Conservation (phyloP, 495 filamentous ascomycete species). For the Chaetomidium leptoderma region DNA sequence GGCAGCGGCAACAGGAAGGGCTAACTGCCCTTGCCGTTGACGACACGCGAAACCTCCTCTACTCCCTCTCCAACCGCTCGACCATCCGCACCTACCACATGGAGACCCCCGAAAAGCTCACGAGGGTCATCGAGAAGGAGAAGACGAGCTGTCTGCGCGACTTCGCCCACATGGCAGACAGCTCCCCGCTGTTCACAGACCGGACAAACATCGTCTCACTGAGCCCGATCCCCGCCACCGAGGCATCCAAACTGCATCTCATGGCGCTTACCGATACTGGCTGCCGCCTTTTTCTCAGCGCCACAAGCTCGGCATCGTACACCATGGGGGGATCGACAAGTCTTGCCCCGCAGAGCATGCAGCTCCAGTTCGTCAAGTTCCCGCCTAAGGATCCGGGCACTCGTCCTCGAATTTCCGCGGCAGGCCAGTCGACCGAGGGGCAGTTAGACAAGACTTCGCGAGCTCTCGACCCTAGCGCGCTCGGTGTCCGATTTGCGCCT, state of each 20-base stretch:
- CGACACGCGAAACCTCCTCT: conserved; percentile 80
- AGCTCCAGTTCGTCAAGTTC: conserved; percentile 90
- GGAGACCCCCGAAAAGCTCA: conserved; percentile 48
- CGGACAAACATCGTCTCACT: conserved; percentile 73
- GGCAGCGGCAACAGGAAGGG: conserved; percentile 46
- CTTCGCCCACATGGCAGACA: conserved; percentile 73
- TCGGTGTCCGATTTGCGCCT: conserved; percentile 68
- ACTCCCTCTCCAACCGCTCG: conserved; percentile 80
- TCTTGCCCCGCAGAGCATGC: conserved; percentile 86
- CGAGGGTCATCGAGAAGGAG: conserved; percentile 53
- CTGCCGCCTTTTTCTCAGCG: conserved; percentile 86
- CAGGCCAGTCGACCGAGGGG: conserved; percentile 25
- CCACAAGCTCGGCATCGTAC: conserved; percentile 71
- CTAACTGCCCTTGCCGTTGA: conserved; percentile 78
- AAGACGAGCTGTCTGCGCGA: conserved; percentile 51
- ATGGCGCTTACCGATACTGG: conserved; percentile 88
- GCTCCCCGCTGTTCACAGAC: conserved; percentile 61
- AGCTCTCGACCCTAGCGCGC: conserved; percentile 51
- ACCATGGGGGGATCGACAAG: conserved; percentile 53
- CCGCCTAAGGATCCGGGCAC: conserved; percentile 54
- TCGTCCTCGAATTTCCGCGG: conserved; percentile 8
- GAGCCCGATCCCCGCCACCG: conserved; percentile 71
- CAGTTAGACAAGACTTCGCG: conserved; percentile 41
- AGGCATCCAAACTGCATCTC: conserved; percentile 79
- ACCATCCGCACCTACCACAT: conserved; percentile 85